These are phyloP conservation scores for Stellera chamaejasme DNA, from an alignment of 345 rosid species.

Conservation along the genomic window DNA sequence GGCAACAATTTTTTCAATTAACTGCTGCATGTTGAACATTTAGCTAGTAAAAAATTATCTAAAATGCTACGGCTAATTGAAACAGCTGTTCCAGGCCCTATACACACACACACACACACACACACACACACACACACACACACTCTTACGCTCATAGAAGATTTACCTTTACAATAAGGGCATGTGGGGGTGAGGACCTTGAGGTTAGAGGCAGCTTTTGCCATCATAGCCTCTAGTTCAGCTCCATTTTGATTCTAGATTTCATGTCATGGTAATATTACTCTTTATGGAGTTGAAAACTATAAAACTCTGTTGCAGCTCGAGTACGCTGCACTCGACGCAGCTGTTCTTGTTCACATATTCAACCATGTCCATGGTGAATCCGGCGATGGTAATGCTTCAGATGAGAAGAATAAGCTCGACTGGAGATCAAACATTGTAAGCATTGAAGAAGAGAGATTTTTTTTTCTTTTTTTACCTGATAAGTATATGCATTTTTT, in stretches of 20 bases:
- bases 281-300: neutral
- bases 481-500: neutral
- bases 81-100: too few species aligned
- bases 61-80: too few species aligned
- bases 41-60: too few species aligned
- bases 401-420: conserved; percentile 28
- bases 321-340: conserved; percentile 92
- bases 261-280: neutral
- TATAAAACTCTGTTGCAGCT: conserved; percentile 35
- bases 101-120: too few species aligned
- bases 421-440: conserved; percentile 83
- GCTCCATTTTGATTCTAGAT: neutral
- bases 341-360: conserved; percentile 78
- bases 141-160: too few species aligned
- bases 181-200: too few species aligned
- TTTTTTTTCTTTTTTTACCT: neutral
- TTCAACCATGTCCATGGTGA: conserved; percentile 40
- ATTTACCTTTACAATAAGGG: too few species aligned
- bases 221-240: too few species aligned
- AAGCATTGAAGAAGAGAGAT: conserved; percentile 22
- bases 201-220: too few species aligned
- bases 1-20: too few species aligned
- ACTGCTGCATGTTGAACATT: too few species aligned
- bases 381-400: conserved; percentile 27
- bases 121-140: too few species aligned